Conservation (phyloP, 2,329 filamentous ascomycete genomes). For the Myriosclerotinia scirpicola region DNA sequence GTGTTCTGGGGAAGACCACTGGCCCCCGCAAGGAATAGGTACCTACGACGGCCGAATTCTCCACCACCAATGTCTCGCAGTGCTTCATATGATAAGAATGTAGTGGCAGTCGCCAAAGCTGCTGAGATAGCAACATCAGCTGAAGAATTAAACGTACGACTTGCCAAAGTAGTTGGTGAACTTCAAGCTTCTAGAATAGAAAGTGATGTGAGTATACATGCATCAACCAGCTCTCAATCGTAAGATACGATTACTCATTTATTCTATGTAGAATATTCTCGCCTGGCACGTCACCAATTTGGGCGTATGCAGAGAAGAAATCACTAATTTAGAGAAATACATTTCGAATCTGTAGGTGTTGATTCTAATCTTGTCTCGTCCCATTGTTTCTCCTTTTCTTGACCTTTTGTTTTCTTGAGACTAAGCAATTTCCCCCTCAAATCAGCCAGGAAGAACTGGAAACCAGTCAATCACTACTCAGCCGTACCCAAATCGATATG, state of each 20-base stretch:
- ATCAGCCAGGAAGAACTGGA: slow-evolving; percentile 55
- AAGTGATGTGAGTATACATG: slow-evolving; percentile 49
- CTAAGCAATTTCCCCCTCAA: slow-evolving; percentile 6
- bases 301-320: slow-evolving; percentile 57
- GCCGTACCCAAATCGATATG: slow-evolving; percentile 61
- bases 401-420: slow-evolving; percentile 16
- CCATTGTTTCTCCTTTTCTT: slow-evolving; percentile 32
- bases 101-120: slow-evolving; percentile 39
- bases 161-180: slow-evolving; percentile 51
- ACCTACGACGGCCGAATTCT: slow-evolving; percentile 20
- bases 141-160: slow-evolving; percentile 51
- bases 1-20: slow-evolving; percentile 35
- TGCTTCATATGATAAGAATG: background rate
- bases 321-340: slow-evolving; percentile 59
- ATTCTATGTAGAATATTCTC: slow-evolving; percentile 56
- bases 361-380: background rate
- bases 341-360: slow-evolving; percentile 55
- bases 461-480: slow-evolving; percentile 59
- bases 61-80: background rate
- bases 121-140: slow-evolving; percentile 43
- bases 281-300: slow-evolving; percentile 58
- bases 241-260: background rate
- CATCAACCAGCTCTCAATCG: background rate
- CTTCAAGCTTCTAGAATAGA: slow-evolving; percentile 59
- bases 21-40: slow-evolving; percentile 30